Conservation (phyloP, 106 monocot species). For the Dendrobium officinale region DNA sequence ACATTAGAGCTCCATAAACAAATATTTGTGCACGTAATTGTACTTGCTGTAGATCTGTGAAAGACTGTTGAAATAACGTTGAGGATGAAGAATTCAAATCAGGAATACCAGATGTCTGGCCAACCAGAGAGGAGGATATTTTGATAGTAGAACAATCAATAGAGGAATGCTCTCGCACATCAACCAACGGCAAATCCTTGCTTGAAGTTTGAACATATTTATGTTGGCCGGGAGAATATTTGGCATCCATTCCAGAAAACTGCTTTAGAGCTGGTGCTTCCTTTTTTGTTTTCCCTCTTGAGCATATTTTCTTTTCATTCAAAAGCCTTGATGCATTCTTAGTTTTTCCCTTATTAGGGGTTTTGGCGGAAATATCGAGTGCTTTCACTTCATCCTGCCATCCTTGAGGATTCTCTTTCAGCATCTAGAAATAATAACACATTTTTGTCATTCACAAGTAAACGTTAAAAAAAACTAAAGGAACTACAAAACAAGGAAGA, state of each 20-base stretch:
- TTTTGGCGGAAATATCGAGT: conserved; percentile 1
- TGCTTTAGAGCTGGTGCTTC: no score
- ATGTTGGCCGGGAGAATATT: conserved; percentile 9
- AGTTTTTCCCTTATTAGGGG: conserved; percentile 11
- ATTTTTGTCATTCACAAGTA: not conserved
- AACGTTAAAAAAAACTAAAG: conserved; percentile 11
- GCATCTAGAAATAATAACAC: conserved; percentile 8
- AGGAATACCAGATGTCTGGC: conserved; percentile 42
- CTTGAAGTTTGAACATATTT: conserved; percentile 5
- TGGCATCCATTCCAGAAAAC: conserved; percentile 14
- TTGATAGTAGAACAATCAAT: conserved; percentile 20
- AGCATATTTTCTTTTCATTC: conserved; percentile 11
- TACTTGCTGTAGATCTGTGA: conserved; percentile 87
- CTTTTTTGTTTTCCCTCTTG: conserved; percentile 2
- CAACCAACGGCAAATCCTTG: conserved; percentile 26
- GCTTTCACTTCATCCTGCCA: conserved; percentile 9
- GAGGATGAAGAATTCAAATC: conserved; percentile 46
- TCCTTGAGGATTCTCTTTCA: conserved; percentile 18
- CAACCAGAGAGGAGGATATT: conserved; percentile 14
- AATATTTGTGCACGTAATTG: conserved; percentile 92
- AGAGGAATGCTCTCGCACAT: conserved; percentile 12
- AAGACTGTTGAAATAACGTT: conserved; percentile 49
- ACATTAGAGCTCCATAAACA: conserved; percentile 97
- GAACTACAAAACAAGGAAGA: not conserved
- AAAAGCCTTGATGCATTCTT: conserved; percentile 9